phyloP scores from a whole-genome alignment of 2,329 filamentous ascomycete genomes.

The Hymenoscyphus fructigenus region DNA sequence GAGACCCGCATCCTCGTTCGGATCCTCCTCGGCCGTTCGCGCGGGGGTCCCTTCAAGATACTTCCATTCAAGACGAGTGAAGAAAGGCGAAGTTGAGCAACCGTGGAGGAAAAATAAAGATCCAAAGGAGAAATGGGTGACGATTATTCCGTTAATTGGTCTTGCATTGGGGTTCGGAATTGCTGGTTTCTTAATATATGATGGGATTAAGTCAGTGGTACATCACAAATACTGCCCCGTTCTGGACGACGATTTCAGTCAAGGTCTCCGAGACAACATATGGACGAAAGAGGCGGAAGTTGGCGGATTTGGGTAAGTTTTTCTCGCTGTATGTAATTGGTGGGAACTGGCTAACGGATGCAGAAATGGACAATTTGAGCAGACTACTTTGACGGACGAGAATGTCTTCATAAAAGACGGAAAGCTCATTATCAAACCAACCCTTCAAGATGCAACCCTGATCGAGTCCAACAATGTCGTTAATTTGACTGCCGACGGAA shows the following conservation, averaged over 20 bases:
- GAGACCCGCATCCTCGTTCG: slow-evolving; percentile 43
- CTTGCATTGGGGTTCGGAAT: slow-evolving; percentile 67
- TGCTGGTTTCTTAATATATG: slow-evolving; percentile 71
- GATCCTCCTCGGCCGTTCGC: slow-evolving; percentile 42
- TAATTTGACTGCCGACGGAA: slow-evolving; percentile 64
- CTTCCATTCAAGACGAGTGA: slow-evolving; percentile 50
- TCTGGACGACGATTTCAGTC: slow-evolving; percentile 49
- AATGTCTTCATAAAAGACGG: slow-evolving; percentile 74
- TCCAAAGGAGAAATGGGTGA: slow-evolving; percentile 82
- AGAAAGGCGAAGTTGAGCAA: slow-evolving; percentile 71
- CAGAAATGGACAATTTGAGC: slow-evolving; percentile 79
- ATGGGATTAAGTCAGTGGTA: slow-evolving; percentile 69
- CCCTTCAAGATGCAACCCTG: slow-evolving; percentile 66
- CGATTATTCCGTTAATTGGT: slow-evolving; percentile 73
- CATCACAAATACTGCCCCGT: slow-evolving; percentile 64
- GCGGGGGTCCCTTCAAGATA: slow-evolving; percentile 26
- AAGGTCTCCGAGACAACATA: slow-evolving; percentile 49
- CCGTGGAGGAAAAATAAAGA: slow-evolving; percentile 75
- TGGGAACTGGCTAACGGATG: slow-evolving; percentile 15
- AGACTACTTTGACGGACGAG: slow-evolving; percentile 69
- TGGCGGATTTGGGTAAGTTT: slow-evolving; percentile 48
- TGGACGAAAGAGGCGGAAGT: slow-evolving; percentile 52
- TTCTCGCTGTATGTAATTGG: slow-evolving; percentile 42
- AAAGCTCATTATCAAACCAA: slow-evolving; percentile 72
- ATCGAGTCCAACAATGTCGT: slow-evolving; percentile 67